Percentiles rank a stretch among this genome's conserved stretches.
phyloP scores from a whole-genome alignment of 345 rosid species.

The Capsella bursapastoris region DNA sequence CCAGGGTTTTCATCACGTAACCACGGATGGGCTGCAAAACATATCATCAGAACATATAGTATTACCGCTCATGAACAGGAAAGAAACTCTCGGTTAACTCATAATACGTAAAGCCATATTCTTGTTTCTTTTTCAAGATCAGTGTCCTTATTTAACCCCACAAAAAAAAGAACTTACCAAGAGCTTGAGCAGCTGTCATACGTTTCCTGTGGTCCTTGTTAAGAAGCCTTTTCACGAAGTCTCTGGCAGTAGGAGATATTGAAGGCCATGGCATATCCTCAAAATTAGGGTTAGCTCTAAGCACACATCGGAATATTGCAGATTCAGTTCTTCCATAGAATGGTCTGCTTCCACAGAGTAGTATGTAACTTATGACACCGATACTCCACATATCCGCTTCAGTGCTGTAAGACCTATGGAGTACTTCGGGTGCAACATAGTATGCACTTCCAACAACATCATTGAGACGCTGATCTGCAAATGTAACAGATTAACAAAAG shows the following conservation, averaged over 20 bases:
- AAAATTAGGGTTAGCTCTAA: conserved; percentile 88
- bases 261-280: conserved; percentile 94
- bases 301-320: conserved; percentile 93
- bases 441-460: conserved; percentile 99
- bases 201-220: conserved; percentile 96
- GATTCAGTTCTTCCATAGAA: conserved; percentile 97
- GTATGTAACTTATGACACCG: conserved; percentile 89
- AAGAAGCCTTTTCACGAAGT: conserved; percentile 90
- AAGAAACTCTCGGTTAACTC: not conserved
- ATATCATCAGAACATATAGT: not conserved
- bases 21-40: conserved; percentile 91
- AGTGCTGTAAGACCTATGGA: conserved; percentile 88
- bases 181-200: conserved; percentile 95
- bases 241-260: conserved; percentile 81
- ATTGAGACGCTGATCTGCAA: conserved; percentile 86
- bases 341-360: conserved; percentile 97
- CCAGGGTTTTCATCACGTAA: conserved; percentile 59
- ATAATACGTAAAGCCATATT: conserved; percentile 2
- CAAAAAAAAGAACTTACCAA: conserved; percentile 57
- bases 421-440: conserved; percentile 99
- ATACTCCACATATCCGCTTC: conserved; percentile 99
- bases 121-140: conserved; percentile 29
- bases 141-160: not conserved
- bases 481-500: not conserved
- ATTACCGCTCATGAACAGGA: conserved; percentile 14